These are phyloP conservation scores for Alternaria novae-zelandiae DNA, from an alignment of 2,329 filamentous ascomycete species.

Conservation along the genomic window DNA sequence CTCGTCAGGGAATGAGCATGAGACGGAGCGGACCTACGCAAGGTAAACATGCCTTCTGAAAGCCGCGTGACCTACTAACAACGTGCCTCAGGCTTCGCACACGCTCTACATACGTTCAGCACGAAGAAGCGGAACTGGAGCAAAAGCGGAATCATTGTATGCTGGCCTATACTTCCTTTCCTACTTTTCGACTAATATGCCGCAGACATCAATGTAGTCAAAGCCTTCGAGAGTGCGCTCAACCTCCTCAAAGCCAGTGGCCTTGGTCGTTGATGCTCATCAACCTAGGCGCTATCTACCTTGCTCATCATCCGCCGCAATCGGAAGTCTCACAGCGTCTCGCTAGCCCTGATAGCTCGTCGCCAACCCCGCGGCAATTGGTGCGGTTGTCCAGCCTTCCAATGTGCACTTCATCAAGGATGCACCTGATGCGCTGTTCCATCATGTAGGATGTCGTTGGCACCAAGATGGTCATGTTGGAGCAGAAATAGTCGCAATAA, in stretches of 20 bases:
- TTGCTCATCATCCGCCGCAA: constrained; percentile 18
- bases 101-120: constrained; percentile 74
- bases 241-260: constrained; percentile 46
- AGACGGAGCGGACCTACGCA: constrained; percentile 78
- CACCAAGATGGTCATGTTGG: not conserved
- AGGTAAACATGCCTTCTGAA: constrained; percentile 57
- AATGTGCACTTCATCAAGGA: constrained; percentile 3
- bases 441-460: constrained; percentile 15
- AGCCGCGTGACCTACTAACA: not conserved
- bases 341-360: not conserved
- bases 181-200: not conserved
- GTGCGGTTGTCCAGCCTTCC: not conserved
- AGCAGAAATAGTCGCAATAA: not conserved
- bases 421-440: constrained; percentile 25
- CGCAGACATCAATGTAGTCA: constrained; percentile 54
- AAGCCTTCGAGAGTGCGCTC: constrained; percentile 58
- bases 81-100: constrained; percentile 70
- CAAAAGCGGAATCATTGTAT: constrained; percentile 82
- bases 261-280: constrained; percentile 35
- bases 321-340: not conserved
- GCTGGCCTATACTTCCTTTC: constrained; percentile 36
- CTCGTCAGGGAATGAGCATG: constrained; percentile 71
- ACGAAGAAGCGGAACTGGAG: constrained; percentile 73
- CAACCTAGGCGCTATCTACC: constrained; percentile 31
- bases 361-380: not conserved